Evolutionary conservation across 371 early-diverging fungal species (phyloP).

Genomic region (Zancudomyces culisetae): DNA sequence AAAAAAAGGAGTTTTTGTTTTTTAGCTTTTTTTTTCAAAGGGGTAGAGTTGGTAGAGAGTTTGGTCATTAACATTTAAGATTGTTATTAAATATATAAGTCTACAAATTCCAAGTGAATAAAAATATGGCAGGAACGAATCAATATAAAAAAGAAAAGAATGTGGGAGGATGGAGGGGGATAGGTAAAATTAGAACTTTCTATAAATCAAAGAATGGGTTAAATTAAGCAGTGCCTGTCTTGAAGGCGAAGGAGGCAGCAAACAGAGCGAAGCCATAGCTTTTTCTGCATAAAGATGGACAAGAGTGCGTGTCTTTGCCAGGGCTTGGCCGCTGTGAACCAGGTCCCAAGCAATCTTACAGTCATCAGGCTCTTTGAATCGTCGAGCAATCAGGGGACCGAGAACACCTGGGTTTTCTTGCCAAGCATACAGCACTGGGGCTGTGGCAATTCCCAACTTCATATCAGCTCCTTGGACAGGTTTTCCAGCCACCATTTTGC

Average conservation of each 20-base stretch:
- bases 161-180: too few species aligned
- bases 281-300: constrained; percentile 18
- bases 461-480: constrained; percentile 76
- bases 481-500: constrained; percentile 70
- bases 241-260: constrained; percentile 46
- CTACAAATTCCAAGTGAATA: too few species aligned
- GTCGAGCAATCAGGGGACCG: constrained; percentile 63
- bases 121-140: too few species aligned
- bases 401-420: constrained; percentile 73
- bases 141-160: too few species aligned
- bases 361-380: constrained; percentile 49
- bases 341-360: constrained; percentile 39
- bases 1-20: too few species aligned
- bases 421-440: constrained; percentile 84
- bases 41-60: too few species aligned
- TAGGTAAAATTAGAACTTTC: neutral
- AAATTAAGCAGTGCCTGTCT: constrained; percentile 29
- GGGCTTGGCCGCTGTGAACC: constrained; percentile 46
- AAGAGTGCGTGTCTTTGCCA: constrained; percentile 33
- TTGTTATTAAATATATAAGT: too few species aligned
- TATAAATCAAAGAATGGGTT: constrained; percentile 7
- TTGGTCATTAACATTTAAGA: too few species aligned
- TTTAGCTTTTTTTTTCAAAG: too few species aligned
- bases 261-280: constrained; percentile 33
- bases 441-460: constrained; percentile 72